Percentiles rank a stretch among this genome's conserved stretches.
Conservation (phyloP, 31 red algal species). For the Odonthalia washingtoniensis region DNA sequence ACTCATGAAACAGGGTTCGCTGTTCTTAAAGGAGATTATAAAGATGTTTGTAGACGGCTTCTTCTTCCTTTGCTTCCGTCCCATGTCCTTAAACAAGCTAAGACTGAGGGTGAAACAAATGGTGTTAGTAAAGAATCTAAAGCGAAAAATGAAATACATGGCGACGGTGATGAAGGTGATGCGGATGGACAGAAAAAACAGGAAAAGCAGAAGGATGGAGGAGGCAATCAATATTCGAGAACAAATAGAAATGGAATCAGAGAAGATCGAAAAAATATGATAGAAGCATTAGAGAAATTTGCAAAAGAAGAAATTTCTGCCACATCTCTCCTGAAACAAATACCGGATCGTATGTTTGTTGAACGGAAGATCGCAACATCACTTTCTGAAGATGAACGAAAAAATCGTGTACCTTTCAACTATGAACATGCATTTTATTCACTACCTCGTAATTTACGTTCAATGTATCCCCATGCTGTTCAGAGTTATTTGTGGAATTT, state of each 20-base stretch:
- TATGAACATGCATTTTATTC: slow-evolving; percentile 70
- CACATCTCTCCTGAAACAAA: slow-evolving; percentile 16
- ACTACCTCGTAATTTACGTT: slow-evolving; percentile 75
- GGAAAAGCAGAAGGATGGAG: too few relatives aligned
- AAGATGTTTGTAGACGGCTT: slow-evolving; percentile 75
- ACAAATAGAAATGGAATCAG: slow-evolving; percentile 36
- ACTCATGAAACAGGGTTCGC: slow-evolving; percentile 88
- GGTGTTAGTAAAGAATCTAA: too few relatives aligned
- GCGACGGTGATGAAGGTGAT: neutral
- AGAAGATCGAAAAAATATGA: slow-evolving; percentile 44
- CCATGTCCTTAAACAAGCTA: too few relatives aligned
- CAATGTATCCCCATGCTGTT: slow-evolving; percentile 95
- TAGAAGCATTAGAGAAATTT: slow-evolving; percentile 48
- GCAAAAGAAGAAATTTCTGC: slow-evolving; percentile 38
- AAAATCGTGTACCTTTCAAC: slow-evolving; percentile 44
- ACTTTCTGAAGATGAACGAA: slow-evolving; percentile 46
- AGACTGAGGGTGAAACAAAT: too few relatives aligned
- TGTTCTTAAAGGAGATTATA: slow-evolving; percentile 75
- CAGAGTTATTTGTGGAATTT: slow-evolving; percentile 95
- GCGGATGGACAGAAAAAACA: too few relatives aligned
- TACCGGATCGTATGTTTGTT: slow-evolving; percentile 69
- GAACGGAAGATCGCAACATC: slow-evolving; percentile 70
- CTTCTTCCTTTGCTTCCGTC: slow-evolving; percentile 46
- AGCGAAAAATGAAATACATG: too few relatives aligned
- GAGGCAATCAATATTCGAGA: too few relatives aligned